These are phyloP conservation scores for Dioszegia aurantiaca DNA, from an alignment of 768 basidiomycete genomes.

Conservation along the genomic window DNA sequence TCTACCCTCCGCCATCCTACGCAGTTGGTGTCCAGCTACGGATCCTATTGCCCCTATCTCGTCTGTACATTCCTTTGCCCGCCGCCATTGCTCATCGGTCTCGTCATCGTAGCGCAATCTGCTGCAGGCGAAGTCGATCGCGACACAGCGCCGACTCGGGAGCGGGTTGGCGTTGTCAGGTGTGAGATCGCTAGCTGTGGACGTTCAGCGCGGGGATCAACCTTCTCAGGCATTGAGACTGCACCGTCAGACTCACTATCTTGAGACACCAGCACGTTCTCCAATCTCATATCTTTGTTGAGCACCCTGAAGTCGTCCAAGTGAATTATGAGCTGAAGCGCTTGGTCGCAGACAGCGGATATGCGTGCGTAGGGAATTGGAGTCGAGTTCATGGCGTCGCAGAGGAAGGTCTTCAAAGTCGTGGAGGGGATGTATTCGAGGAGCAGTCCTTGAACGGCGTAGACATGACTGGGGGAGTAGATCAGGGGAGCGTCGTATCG, in stretches of 20 bases:
- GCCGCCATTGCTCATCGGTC: slow-evolving; percentile 16
- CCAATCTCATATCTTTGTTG: background rate
- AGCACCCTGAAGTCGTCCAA: background rate
- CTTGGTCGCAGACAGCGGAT: slow-evolving; percentile 2
- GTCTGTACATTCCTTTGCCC: background rate
- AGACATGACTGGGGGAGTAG: background rate
- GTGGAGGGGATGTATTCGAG: slow-evolving; percentile 11
- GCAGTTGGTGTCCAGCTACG: background rate
- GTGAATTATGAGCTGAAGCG: slow-evolving; percentile 1
- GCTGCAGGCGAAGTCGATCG: slow-evolving; percentile 7
- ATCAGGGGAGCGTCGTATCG: background rate
- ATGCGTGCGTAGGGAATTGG: background rate
- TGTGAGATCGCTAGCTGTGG: too few species aligned
- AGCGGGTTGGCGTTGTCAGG: too few species aligned
- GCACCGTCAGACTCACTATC: background rate
- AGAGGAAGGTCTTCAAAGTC: slow-evolving; percentile 13
- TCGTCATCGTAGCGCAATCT: slow-evolving; percentile 10
- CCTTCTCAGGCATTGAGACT: too few species aligned
- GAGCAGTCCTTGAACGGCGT: background rate
- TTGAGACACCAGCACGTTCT: background rate
- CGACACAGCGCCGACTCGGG: slow-evolving; percentile 11
- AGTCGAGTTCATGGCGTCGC: background rate
- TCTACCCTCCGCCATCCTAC: background rate
- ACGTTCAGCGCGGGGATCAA: too few species aligned
- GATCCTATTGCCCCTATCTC: slow-evolving; percentile 2